Conservation (phyloP, 805 yeast species). For the Candida coquimbonensis region DNA sequence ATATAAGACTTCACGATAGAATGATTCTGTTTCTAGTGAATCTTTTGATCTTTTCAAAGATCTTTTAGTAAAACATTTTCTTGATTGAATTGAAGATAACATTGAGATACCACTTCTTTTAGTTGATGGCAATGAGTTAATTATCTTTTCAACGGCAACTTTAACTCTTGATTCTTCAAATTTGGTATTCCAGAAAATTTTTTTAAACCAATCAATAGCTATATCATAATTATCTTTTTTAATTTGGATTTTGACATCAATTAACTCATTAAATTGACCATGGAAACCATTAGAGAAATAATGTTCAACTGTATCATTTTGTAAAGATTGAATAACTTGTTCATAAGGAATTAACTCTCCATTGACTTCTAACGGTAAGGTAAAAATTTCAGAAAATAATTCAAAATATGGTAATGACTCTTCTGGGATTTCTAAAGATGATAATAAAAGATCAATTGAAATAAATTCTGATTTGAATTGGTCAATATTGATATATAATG, state of each 20-base stretch:
- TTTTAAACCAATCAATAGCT: conserved; percentile 73
- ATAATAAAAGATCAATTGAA: conserved; percentile 54
- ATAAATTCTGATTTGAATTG: conserved; percentile 74
- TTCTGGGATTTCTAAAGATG: conserved; percentile 45
- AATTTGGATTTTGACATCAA: conserved; percentile 55
- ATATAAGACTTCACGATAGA: conserved; percentile 40
- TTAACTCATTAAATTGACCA: conserved; percentile 57
- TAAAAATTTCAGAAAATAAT: conserved; percentile 58
- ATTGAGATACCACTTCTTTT: conserved; percentile 43
- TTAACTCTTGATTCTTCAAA: conserved; percentile 70
- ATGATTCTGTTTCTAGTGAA: conserved; percentile 52
- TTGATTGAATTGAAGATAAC: conserved; percentile 55
- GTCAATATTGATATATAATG: conserved; percentile 72
- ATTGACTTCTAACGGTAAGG: conserved; percentile 62
- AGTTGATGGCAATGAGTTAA: conserved; percentile 33
- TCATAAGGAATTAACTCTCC: conserved; percentile 61
- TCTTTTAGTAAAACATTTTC: conserved; percentile 45
- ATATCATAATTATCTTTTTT: conserved; percentile 52
- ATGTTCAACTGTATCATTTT: conserved; percentile 64
- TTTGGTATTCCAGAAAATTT: conserved; percentile 54
- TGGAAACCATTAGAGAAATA: conserved; percentile 50
- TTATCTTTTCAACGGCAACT: conserved; percentile 40
- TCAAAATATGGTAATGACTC: conserved; percentile 57
- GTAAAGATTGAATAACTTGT: conserved; percentile 64
- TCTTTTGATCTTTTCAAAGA: conserved; percentile 65